These are phyloP conservation scores for Wallacemonas rigidus DNA, from an alignment of 208 protist species.

Conservation along the genomic window DNA sequence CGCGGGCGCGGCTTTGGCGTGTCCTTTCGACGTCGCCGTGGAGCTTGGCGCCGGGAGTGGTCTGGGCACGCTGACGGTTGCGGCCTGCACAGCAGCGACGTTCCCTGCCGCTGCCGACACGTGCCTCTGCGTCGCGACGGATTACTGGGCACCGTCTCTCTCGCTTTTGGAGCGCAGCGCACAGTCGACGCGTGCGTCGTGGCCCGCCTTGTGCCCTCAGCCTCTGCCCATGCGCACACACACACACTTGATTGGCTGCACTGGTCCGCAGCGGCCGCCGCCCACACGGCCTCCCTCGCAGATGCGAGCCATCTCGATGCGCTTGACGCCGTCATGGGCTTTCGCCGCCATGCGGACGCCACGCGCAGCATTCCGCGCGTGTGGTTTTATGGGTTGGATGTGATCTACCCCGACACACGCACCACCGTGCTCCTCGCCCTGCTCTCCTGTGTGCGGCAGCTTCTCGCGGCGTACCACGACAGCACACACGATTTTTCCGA, in stretches of 20 bases:
- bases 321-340: neutral
- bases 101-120: neutral
- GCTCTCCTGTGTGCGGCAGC: slow-evolving; percentile 1
- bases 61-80: slow-evolving; percentile 2
- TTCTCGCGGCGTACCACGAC: neutral
- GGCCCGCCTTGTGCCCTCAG: neutral
- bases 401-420: slow-evolving; percentile 12
- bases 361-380: neutral
- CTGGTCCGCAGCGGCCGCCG: neutral
- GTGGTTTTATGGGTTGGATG: slow-evolving; percentile 8
- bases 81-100: neutral
- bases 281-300: neutral
- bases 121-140: neutral
- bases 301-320: neutral
- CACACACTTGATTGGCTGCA: slow-evolving; percentile 7
- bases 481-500: neutral
- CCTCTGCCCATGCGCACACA: neutral
- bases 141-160: slow-evolving; percentile 4
- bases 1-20: neutral
- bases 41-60: slow-evolving; percentile 10
- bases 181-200: neutral
- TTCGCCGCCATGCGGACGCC: neutral
- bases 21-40: slow-evolving; percentile 7
- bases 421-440: slow-evolving; percentile 2
- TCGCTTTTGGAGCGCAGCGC: neutral